Evolutionary conservation across 164 flowering plant genomes (phyloP).

Genomic region (Vitis rotundifolia): DNA sequence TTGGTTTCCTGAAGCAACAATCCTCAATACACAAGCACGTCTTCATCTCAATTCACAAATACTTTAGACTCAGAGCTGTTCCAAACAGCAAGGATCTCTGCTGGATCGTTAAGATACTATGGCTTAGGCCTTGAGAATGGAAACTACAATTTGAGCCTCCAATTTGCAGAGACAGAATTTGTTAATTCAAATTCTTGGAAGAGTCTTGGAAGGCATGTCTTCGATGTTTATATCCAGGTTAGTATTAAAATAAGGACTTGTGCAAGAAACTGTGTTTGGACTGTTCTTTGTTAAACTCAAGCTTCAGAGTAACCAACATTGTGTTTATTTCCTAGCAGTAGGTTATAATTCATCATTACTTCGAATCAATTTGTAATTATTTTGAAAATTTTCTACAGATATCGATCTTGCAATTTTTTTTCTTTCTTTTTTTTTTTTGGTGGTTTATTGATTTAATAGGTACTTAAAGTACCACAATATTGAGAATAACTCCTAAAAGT

Average conservation of each 20-base stretch:
- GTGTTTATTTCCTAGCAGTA: not conserved
- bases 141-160: constrained; percentile 61
- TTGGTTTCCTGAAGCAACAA: constrained; percentile 30
- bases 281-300: not conserved
- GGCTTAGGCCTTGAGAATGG: constrained; percentile 92
- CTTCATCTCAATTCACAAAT: constrained; percentile 40
- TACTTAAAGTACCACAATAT: too few relatives aligned
- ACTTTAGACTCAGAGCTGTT: constrained; percentile 66
- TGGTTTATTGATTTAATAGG: too few relatives aligned
- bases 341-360: too few relatives aligned
- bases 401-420: too few relatives aligned
- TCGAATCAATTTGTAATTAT: too few relatives aligned
- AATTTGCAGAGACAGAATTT: constrained; percentile 62
- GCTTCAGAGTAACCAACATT: too few relatives aligned
- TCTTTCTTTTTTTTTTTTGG: too few relatives aligned
- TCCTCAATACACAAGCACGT: constrained; percentile 28
- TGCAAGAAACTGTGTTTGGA: not conserved
- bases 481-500: too few relatives aligned
- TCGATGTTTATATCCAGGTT: constrained; percentile 85
- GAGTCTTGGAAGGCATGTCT: constrained; percentile 74
- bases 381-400: not conserved
- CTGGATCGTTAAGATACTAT: constrained; percentile 80
- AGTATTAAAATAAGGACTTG: constrained; percentile 3
- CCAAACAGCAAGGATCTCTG: constrained; percentile 70
- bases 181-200: constrained; percentile 38